Evolutionary conservation across 2,329 filamentous ascomycete genomes (phyloP).

Genomic region (Fusarium ambrosium): DNA sequence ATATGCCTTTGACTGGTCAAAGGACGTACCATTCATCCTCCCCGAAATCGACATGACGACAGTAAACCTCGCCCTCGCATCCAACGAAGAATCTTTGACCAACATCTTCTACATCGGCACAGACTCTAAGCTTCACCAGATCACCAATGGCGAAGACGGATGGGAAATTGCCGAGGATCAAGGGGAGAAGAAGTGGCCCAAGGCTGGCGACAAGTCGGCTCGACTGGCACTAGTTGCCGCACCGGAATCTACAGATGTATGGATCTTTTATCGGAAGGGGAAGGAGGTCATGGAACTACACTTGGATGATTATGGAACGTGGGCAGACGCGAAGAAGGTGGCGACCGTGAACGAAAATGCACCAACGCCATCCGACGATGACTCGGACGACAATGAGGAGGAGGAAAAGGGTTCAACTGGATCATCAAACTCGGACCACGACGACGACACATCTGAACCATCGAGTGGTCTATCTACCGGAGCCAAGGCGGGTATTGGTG

Average conservation of each 20-base stretch:
- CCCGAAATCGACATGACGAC: conserved; percentile 9
- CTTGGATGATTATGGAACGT: conserved; percentile 1
- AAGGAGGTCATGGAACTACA: conserved; percentile 23
- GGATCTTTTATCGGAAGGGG: conserved; percentile 31
- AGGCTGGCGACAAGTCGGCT: conserved; percentile 17
- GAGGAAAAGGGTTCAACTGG: neutral
- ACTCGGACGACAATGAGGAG: neutral
- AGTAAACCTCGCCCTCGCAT: conserved; percentile 4
- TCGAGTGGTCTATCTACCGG: neutral
- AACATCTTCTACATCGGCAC: conserved; percentile 27
- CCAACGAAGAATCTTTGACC: neutral
- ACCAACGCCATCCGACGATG: neutral
- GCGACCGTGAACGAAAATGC: neutral
- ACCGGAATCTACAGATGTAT: conserved; percentile 14
- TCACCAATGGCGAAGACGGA: neutral
- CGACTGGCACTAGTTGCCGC: conserved; percentile 28
- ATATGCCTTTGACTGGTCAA: conserved; percentile 19
- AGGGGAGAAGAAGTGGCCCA: conserved; percentile 20
- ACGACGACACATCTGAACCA: neutral
- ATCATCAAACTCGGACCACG: neutral
- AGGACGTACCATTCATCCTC: neutral
- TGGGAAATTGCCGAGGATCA: conserved; percentile 13
- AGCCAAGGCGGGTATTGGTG: conserved; percentile 1
- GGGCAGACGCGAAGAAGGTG: conserved; percentile 9
- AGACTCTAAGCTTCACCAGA: conserved; percentile 15